Evolutionary conservation across 2,329 filamentous ascomycete genomes (phyloP).

Genomic region (Aspergillus neoniger): DNA sequence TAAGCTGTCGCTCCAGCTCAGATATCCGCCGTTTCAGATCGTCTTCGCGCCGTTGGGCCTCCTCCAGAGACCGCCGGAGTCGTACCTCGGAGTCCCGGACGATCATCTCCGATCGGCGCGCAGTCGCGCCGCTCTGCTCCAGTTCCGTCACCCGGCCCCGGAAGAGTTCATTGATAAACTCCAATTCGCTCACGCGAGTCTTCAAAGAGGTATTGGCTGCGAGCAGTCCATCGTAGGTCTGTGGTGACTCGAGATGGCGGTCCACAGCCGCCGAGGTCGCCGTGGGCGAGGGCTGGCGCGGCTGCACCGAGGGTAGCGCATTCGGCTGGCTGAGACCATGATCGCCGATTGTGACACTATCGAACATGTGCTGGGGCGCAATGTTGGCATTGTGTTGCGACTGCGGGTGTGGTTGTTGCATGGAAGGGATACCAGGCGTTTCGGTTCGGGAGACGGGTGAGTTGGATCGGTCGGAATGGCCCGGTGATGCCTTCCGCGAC

Average conservation of each 20-base stretch:
- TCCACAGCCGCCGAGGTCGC: slow-evolving; percentile 59
- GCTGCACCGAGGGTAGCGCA: slow-evolving; percentile 53
- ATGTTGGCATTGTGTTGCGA: slow-evolving; percentile 66
- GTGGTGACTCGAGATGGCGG: slow-evolving; percentile 68
- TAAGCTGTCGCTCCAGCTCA: slow-evolving; percentile 65
- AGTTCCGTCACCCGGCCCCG: slow-evolving; percentile 72
- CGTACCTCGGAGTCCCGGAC: slow-evolving; percentile 56
- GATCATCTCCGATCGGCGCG: slow-evolving; percentile 61
- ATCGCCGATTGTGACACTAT: slow-evolving; percentile 67
- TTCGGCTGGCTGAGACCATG: slow-evolving; percentile 64
- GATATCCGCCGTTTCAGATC: slow-evolving; percentile 80
- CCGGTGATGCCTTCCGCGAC: slow-evolving; percentile 71
- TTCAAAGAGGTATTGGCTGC: slow-evolving; percentile 84
- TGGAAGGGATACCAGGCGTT: slow-evolving; percentile 65
- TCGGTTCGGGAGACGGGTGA: slow-evolving; percentile 78
- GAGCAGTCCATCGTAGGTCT: slow-evolving; percentile 77
- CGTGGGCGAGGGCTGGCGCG: slow-evolving; percentile 62
- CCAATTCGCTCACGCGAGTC: slow-evolving; percentile 90
- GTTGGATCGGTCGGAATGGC: slow-evolving; percentile 71
- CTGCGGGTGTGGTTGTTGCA: slow-evolving; percentile 53
- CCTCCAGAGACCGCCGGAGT: slow-evolving; percentile 68
- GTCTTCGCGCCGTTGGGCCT: slow-evolving; percentile 75
- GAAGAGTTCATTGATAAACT: slow-evolving; percentile 88
- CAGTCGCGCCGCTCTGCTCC: slow-evolving; percentile 72
- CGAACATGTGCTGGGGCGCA: slow-evolving; percentile 76